Conservation (phyloP, 148 eudicot genomes). For the Rhododendron simsii region DNA sequence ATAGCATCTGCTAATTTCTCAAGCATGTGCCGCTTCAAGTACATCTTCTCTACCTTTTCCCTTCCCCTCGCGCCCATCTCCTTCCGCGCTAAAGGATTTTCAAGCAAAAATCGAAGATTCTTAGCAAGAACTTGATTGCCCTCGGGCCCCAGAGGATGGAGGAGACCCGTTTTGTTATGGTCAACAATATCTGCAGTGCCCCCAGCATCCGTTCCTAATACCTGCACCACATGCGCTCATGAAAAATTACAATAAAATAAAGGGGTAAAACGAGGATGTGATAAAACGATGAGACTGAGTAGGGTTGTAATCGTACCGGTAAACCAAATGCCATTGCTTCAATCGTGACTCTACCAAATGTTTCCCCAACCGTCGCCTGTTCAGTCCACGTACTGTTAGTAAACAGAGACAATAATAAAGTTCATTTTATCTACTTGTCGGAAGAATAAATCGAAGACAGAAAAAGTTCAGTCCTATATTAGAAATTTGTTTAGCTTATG, state of each 20-base stretch:
- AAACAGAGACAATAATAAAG: background rate
- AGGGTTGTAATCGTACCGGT: constrained; percentile 52
- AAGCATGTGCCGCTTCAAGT: constrained; percentile 82
- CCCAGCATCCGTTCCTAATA: constrained; percentile 93
- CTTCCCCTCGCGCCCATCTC: constrained; percentile 82
- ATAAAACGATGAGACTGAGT: constrained; percentile 8
- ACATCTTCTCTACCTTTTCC: constrained; percentile 72
- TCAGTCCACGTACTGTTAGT: background rate
- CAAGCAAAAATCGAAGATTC: constrained; percentile 60
- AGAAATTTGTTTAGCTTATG: too few species aligned
- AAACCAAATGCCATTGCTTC: constrained; percentile 99
- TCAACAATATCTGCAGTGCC: constrained; percentile 91
- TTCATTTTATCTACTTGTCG: background rate
- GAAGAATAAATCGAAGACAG: background rate
- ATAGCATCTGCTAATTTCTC: constrained; percentile 71
- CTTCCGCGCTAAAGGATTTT: constrained; percentile 57
- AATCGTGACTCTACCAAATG: constrained; percentile 94
- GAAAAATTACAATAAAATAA: background rate
- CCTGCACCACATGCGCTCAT: constrained; percentile 37
- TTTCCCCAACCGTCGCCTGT: constrained; percentile 86
- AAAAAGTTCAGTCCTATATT: background rate
- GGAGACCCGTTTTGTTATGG: constrained; percentile 75
- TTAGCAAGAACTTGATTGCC: constrained; percentile 65
- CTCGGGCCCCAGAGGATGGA: constrained; percentile 70
- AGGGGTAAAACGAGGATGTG: background rate